Evolutionary conservation across 768 basidiomycete species (phyloP), one percentile per base, ranked within the genome.

Genomic region (Naganishia antarctica): DNA sequence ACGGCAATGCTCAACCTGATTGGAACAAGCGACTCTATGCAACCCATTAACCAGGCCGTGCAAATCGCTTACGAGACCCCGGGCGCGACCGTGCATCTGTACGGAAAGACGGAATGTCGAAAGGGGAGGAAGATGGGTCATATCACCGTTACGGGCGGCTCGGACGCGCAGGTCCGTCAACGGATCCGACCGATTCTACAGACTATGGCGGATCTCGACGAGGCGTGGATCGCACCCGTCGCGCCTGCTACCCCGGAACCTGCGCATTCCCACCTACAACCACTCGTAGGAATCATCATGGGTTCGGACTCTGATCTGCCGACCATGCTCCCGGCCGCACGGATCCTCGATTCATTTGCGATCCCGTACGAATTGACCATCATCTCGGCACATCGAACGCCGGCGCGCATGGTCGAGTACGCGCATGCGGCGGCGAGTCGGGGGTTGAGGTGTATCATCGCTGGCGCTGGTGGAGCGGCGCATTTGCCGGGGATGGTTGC

Each of bases 401-500:
- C 93, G 0, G 87, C 88, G 64, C 79, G 94, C 2, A 81, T 98
- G 73, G 84, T 88, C 23, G 82, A 85, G 65, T 97, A 93, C 68
- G 88, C 96, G 1, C 81, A 86, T 47, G 82, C 83, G 9, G 93
- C 92, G 0, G 81, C 74, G 2, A 69, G 74, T 9, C 60, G 80
- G 34, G 81, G 81, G 1, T 66, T 83, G 31, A 79, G 87, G 48
- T 84, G 83, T 4, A 85, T 99, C 76, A 87, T 99, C 45, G 94
- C 94, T 1, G 94, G 94, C 6, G 96, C 96, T 6, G 96, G 96
- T n/a, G 96, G 96, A 0, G 94, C 96, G 0, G 96, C 94, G 4
- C 96, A 99, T 79, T 80, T 99, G 1, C 96, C 96, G 0, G 96
- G 96, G 0, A 99, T 99, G 96, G 91, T 97, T 0, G 96, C 94